Evolutionary conservation across 164 flowering plant species (phyloP).

Genomic region (Sextonia rubra): DNA sequence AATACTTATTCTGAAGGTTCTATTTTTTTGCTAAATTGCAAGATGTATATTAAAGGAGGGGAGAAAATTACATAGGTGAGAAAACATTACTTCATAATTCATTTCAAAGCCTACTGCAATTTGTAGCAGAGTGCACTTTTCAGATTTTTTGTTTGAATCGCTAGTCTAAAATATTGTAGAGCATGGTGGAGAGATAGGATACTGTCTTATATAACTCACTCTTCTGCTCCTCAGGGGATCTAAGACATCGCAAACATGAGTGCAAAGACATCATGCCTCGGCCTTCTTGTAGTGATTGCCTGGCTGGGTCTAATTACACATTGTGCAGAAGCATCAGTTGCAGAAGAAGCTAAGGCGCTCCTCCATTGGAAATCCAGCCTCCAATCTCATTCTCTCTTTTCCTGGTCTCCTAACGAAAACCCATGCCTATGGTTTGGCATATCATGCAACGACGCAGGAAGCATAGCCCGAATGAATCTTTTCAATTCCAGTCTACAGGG

Average conservation of each 20-base stretch:
- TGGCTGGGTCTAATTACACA: not conserved
- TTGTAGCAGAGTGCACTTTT: no score
- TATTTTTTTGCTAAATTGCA: no score
- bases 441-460: slow-evolving; percentile 14
- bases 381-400: not conserved
- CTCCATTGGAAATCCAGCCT: slow-evolving; percentile 3
- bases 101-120: no score
- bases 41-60: no score
- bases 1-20: no score
- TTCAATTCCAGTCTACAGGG: slow-evolving; percentile 5
- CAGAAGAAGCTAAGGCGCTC: not conserved
- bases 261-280: not conserved
- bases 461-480: slow-evolving; percentile 11
- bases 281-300: not conserved
- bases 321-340: not conserved
- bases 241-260: not conserved
- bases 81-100: no score
- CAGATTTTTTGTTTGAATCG: no score
- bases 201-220: no score
- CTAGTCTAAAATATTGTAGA: no score
- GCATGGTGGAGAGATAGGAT: no score
- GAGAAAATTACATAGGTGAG: no score
- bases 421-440: slow-evolving; percentile 19
- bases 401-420: not conserved
- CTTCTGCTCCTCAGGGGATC: no score